Base-by-base conservation (phyloP, 257 asterid species). In the Solanum bukasovii region DNA sequence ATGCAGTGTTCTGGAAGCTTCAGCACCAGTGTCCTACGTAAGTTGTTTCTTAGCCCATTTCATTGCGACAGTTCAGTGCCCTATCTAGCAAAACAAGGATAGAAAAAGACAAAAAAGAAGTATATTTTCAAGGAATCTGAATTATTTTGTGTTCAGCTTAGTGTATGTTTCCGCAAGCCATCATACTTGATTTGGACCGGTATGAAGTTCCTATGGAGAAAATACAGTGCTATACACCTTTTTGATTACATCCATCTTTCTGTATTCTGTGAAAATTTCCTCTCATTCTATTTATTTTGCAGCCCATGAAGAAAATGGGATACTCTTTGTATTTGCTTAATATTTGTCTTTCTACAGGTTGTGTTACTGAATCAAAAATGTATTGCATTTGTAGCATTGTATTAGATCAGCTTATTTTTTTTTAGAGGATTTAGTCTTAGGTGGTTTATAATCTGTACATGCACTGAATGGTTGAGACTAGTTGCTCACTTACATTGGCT, bases 1-100 rank as follows among this genome's bases (percentile, higher is more conserved):
- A 97, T 88, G 99, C 99, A 38, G 96, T 94, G 83, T 94, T 97
- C 91, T 97, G 99, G 99, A 97, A 92, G 93, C 92, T 92, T 87
- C 93, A 93, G 92, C 89, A 90, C 89, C 93, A 92, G 86, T 90
- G 79, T 65, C 93, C 92, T 88, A 88, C 87, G 99, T 97, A 93
- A 93, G 99, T 91, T 83, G 33, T 85, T 81, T 89, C 72, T 46
- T 72, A 27, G 75, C 56, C 84, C 52, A 13, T 84, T 52, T 18
- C 72, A 59, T 31, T 61, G 56, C 23, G 34, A 21, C 16, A 84
- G 23, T 33, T 35, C 34, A 84, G 73, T 16, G 25, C 16, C 49
- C 23, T 61, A 31, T 61, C 29, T 25, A 13, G 40, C 27, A 5
- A 79, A 79, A 79, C 85, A 44, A 44, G 85, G 9, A 27, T 6